Conservation (phyloP, 2,329 filamentous ascomycete genomes). For the Oidium heveae region DNA sequence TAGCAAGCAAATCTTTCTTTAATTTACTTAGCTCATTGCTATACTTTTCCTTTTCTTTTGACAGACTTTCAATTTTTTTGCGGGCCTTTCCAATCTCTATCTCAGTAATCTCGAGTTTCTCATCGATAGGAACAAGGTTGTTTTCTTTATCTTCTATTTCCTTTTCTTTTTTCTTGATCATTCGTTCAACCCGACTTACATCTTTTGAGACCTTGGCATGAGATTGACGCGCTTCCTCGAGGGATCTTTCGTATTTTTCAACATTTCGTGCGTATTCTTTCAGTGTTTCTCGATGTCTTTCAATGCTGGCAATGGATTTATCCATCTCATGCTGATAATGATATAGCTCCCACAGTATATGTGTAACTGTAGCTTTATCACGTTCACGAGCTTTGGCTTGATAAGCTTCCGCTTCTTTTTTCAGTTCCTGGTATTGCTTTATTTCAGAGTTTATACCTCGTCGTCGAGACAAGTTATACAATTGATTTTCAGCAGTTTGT, state of each 20-base stretch:
- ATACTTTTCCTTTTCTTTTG: conserved; percentile 54
- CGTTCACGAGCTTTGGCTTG: conserved; percentile 74
- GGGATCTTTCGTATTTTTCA: conserved; percentile 53
- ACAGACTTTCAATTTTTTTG: conserved; percentile 41
- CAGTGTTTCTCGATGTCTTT: conserved; percentile 80
- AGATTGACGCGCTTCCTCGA: conserved; percentile 65
- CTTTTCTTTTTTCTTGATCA: conserved; percentile 65
- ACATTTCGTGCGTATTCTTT: conserved; percentile 80
- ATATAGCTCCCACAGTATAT: conserved; percentile 90
- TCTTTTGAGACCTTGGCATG: conserved; percentile 54
- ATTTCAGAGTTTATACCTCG: conserved; percentile 94
- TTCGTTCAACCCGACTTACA: conserved; percentile 58
- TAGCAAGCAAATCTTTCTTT: conserved; percentile 53
- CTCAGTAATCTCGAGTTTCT: conserved; percentile 64
- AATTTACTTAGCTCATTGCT: conserved; percentile 42
- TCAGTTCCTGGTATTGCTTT: conserved; percentile 92
- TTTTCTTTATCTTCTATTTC: conserved; percentile 72
- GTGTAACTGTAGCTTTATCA: conserved; percentile 73
- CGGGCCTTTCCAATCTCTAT: conserved; percentile 44
- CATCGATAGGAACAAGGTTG: conserved; percentile 65
- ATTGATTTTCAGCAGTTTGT: conserved; percentile 68
- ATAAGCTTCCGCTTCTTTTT: conserved; percentile 82
- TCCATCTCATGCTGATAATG: conserved; percentile 88
- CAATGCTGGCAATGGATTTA: conserved; percentile 69
- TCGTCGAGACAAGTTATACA: conserved; percentile 65